Percentiles rank a stretch among this genome's conserved stretches.
Conservation (phyloP, 2,329 filamentous ascomycete genomes). For the Colletotrichum salicis region DNA sequence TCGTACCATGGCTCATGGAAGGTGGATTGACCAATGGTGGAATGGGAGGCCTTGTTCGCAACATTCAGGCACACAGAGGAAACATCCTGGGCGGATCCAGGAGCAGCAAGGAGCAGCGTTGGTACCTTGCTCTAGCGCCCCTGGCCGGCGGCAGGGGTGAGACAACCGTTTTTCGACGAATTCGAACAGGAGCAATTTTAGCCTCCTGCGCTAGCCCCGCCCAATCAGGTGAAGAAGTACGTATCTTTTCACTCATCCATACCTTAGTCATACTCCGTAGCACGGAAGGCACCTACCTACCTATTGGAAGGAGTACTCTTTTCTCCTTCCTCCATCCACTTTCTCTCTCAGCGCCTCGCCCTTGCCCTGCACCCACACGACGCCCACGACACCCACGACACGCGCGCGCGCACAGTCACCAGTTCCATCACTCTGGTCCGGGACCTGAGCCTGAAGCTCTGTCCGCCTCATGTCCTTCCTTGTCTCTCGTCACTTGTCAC, state of each 20-base stretch:
- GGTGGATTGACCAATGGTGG: background rate
- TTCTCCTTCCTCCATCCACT: background rate
- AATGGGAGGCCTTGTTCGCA: background rate
- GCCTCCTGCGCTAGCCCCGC: background rate
- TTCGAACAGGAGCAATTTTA: constrained; percentile 28
- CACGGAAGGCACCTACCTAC: too few species aligned
- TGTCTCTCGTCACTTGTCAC: background rate
- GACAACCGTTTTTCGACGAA: constrained; percentile 33
- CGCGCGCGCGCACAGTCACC: background rate
- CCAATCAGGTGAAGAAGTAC: constrained; percentile 13
- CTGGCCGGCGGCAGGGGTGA: constrained; percentile 28
- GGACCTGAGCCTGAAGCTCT: background rate
- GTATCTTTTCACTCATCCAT: background rate
- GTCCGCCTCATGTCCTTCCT: background rate
- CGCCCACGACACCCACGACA: background rate
- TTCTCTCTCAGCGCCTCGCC: background rate
- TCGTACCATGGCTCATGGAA: too few species aligned
- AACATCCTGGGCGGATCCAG: background rate
- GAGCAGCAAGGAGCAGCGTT: constrained; percentile 7
- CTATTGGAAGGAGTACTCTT: too few species aligned
- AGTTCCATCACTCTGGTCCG: background rate
- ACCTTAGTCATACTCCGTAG: too few species aligned
- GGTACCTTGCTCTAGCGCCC: constrained; percentile 27
- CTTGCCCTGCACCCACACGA: too few species aligned
- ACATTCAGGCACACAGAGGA: background rate